phyloP scores from a whole-genome alignment of 2,329 filamentous ascomycete species.

The Alternaria burnsii region DNA sequence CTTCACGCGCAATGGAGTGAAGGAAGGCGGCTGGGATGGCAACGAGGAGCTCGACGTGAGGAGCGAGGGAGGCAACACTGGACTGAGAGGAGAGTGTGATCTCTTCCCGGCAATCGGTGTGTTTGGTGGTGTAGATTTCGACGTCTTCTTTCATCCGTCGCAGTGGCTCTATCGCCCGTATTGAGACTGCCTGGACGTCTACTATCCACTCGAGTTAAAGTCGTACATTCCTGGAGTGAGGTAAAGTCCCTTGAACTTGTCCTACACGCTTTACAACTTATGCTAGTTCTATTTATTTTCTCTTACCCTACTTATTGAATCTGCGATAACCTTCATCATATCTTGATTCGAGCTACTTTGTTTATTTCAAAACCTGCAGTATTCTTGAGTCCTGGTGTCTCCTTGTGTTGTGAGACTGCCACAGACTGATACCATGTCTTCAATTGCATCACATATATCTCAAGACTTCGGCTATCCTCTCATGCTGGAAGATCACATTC shows the following conservation, averaged over 20 bases:
- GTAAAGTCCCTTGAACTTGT: not conserved
- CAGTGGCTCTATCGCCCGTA: constrained; percentile 63
- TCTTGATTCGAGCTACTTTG: not conserved
- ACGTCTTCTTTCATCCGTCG: constrained; percentile 68
- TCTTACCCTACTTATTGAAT: not conserved
- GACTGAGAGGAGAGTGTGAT: constrained; percentile 76
- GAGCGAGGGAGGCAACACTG: constrained; percentile 68
- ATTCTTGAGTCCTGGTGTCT: not conserved
- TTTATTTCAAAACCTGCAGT: not conserved
- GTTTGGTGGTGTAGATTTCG: constrained; percentile 73
- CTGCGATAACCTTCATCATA: not conserved
- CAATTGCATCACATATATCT: not conserved
- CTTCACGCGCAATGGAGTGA: constrained; percentile 72
- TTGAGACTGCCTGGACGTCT: constrained; percentile 9
- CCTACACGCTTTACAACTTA: not conserved
- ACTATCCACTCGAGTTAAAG: not conserved
- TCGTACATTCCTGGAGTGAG: not conserved
- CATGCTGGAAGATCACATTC: constrained; percentile 18
- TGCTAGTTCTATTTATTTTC: not conserved
- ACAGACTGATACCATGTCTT: not conserved
- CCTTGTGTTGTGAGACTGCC: no score
- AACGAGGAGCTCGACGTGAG: constrained; percentile 76
- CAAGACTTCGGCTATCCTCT: constrained; percentile 20
- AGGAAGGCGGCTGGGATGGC: constrained; percentile 72
- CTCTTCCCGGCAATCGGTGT: constrained; percentile 75